A percentile compares a stretch with the other conserved stretches of the same genome.
Conservation (phyloP, 2,329 filamentous ascomycete genomes). For the Penicillium janthinellum region DNA sequence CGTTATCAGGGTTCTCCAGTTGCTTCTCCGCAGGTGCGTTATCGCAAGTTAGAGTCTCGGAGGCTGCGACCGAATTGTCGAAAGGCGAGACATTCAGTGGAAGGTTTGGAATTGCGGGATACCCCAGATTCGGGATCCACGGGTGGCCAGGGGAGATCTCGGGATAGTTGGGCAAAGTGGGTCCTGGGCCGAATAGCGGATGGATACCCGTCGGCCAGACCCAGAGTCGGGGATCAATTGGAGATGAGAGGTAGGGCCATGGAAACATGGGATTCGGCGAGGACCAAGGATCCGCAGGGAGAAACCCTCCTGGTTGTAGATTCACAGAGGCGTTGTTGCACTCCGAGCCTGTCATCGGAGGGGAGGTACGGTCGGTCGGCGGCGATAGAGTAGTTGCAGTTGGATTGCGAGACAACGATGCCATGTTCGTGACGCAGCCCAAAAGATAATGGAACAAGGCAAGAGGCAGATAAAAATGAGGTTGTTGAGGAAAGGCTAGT, state of each 20-base stretch:
- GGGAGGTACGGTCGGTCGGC: neutral
- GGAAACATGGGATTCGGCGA: neutral
- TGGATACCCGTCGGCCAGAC: neutral
- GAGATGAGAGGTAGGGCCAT: neutral
- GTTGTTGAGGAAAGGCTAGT: too few relatives aligned
- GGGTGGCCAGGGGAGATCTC: neutral
- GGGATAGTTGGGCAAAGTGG: neutral
- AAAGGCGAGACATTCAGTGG: neutral
- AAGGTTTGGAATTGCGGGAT: neutral
- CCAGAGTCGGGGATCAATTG: neutral
- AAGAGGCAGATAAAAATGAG: too few relatives aligned
- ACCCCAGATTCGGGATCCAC: neutral
- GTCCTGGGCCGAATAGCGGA: neutral
- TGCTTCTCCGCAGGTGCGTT: too few relatives aligned
- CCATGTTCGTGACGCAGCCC: too few relatives aligned
- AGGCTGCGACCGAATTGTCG: too few relatives aligned
- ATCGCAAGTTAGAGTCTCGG: neutral
- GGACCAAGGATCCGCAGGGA: neutral
- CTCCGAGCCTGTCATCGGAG: neutral
- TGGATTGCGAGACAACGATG: too few relatives aligned
- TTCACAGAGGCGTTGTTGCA: neutral
- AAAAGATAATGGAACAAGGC: too few relatives aligned
- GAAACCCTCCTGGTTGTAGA: too few relatives aligned
- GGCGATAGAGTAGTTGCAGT: neutral
- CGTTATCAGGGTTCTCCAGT: neutral